Conservation (phyloP, 2,329 filamentous ascomycete species). For the Diaporthe longicolla region DNA sequence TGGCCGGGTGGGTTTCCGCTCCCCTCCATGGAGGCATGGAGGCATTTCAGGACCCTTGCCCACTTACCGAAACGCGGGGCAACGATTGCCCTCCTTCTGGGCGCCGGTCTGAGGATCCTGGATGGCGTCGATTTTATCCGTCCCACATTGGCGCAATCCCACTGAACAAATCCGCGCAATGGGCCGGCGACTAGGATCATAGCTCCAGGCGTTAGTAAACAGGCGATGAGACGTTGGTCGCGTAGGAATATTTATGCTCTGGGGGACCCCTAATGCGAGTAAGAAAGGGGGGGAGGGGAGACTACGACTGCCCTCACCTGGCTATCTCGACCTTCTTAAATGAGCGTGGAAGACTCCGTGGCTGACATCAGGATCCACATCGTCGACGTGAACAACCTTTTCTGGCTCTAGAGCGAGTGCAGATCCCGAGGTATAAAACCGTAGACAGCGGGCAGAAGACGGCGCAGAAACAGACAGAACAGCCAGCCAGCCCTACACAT, state of each 20-base stretch:
- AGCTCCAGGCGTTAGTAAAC: slow-evolving; percentile 4
- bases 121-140: slow-evolving; percentile 26
- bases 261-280: slow-evolving; percentile 11
- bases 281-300: neutral
- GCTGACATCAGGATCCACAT: slow-evolving; percentile 15
- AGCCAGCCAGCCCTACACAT: neutral
- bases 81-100: slow-evolving; percentile 13
- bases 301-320: neutral
- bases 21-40: neutral
- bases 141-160: slow-evolving; percentile 14
- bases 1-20: slow-evolving; percentile 13
- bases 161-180: neutral
- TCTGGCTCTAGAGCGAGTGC: slow-evolving; percentile 7
- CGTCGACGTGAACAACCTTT: neutral
- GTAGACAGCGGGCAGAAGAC: neutral
- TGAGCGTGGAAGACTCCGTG: neutral
- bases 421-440: slow-evolving; percentile 9
- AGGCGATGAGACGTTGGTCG: slow-evolving; percentile 29
- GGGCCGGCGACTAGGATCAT: slow-evolving; percentile 16
- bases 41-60: neutral
- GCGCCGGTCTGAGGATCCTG: slow-evolving; percentile 13
- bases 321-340: slow-evolving; percentile 13
- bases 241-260: slow-evolving; percentile 23
- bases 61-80: slow-evolving; percentile 34
- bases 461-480: neutral